phyloP scores from a whole-genome alignment of 768 basidiomycete genomes.

The Leccinum arenicola region DNA sequence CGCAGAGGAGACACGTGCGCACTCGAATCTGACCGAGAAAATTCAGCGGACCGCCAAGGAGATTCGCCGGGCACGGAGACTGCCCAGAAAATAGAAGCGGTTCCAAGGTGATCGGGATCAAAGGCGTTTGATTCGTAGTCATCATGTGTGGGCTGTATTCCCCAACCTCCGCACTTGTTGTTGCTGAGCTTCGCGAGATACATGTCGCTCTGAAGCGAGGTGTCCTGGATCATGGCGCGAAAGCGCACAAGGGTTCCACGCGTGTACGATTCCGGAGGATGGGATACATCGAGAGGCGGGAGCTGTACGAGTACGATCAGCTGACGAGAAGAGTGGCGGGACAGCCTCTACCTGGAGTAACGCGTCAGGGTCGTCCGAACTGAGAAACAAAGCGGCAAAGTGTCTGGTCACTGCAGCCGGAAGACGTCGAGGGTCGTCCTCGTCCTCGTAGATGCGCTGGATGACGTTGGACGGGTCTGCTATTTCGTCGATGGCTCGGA shows the following conservation, averaged over 20 bases:
- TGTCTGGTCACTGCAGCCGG: constrained; percentile 43
- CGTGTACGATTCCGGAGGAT: constrained; percentile 48
- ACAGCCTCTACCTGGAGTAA: constrained; percentile 19
- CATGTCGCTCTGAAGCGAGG: constrained; percentile 67
- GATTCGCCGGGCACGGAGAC: constrained; percentile 71
- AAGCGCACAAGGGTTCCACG: constrained; percentile 67
- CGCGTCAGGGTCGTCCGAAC: constrained; percentile 29
- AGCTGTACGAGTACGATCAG: constrained; percentile 42
- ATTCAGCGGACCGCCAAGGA: constrained; percentile 47
- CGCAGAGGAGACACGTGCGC: constrained; percentile 11
- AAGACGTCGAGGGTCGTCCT: constrained; percentile 28
- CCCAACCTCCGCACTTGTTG: constrained; percentile 72
- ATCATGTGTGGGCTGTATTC: constrained; percentile 40
- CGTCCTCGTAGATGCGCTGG: constrained; percentile 42
- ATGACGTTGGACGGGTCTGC: constrained; percentile 48
- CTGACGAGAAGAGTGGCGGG: neutral
- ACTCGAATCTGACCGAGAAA: constrained; percentile 21
- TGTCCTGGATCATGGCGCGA: constrained; percentile 80
- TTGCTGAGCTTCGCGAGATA: constrained; percentile 52
- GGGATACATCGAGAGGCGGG: constrained; percentile 46
- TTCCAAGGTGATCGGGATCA: constrained; percentile 53
- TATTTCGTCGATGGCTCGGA: constrained; percentile 47
- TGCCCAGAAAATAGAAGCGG: constrained; percentile 68
- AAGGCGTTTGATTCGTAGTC: constrained; percentile 19
- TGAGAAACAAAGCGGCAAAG: constrained; percentile 44